Evolutionary conservation across 805 yeast species (phyloP).

Genomic region (Kuraishia hungarica): DNA sequence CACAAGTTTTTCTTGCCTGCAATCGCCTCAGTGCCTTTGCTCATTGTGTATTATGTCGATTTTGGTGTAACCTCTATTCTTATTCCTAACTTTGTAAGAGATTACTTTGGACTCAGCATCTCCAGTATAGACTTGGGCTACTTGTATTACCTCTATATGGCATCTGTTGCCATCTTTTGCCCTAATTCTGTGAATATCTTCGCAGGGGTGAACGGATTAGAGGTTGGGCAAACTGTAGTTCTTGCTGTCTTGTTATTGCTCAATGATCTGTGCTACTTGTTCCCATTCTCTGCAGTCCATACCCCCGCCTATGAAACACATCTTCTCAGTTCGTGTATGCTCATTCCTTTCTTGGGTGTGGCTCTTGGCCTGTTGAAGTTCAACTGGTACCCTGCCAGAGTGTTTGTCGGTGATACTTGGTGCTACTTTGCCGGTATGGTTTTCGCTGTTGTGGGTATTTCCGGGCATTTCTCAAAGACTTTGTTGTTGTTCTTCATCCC

Average conservation of each 20-base stretch:
- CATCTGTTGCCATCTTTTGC: slow-evolving; percentile 82
- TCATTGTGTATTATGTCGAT: slow-evolving; percentile 88
- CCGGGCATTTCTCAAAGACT: slow-evolving; percentile 95
- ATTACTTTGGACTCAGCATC: slow-evolving; percentile 29
- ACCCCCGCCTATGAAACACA: slow-evolving; percentile 70
- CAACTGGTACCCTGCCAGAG: slow-evolving; percentile 89
- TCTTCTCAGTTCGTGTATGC: slow-evolving; percentile 65
- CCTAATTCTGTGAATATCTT: slow-evolving; percentile 93
- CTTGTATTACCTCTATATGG: slow-evolving; percentile 85
- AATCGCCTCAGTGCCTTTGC: slow-evolving; percentile 83
- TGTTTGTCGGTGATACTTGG: slow-evolving; percentile 96
- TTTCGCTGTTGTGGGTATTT: slow-evolving; percentile 91
- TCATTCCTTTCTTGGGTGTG: slow-evolving; percentile 84
- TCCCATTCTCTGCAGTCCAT: slow-evolving; percentile 24
- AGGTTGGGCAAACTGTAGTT: slow-evolving; percentile 89
- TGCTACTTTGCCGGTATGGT: slow-evolving; percentile 99
- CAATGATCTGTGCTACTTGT: slow-evolving; percentile 69
- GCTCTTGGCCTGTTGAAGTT: slow-evolving; percentile 64
- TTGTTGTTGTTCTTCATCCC: slow-evolving; percentile 79
- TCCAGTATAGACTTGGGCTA: slow-evolving; percentile 65
- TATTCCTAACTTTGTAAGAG: slow-evolving; percentile 61
- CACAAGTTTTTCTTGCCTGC: slow-evolving; percentile 96
- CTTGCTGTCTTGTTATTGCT: slow-evolving; percentile 60
- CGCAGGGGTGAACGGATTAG: slow-evolving; percentile 95
- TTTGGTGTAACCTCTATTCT: slow-evolving; percentile 86